A percentile compares a stretch with the other conserved stretches of the same genome.
Conservation (phyloP, 2,329 filamentous ascomycete species). For the Scolecobasidium constrictum region DNA sequence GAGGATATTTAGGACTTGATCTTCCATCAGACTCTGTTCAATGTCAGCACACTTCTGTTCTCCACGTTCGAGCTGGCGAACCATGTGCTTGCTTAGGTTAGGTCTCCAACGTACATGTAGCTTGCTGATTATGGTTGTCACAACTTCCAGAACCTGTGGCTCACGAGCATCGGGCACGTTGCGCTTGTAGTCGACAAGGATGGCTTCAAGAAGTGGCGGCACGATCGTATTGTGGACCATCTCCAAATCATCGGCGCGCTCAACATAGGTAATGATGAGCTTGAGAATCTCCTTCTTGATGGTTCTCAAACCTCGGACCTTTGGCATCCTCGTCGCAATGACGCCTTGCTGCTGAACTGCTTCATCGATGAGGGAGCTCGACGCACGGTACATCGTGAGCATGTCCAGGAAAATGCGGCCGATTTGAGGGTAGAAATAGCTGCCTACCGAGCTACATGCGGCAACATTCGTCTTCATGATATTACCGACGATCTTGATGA, state of each 20-base stretch:
- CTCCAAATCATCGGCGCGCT: slow-evolving; percentile 92
- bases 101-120: slow-evolving; percentile 70
- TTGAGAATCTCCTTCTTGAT: slow-evolving; percentile 99
- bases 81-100: slow-evolving; percentile 40
- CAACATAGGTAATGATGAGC: slow-evolving; percentile 94
- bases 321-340: slow-evolving; percentile 94
- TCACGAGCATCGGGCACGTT: slow-evolving; percentile 94
- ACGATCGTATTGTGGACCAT: slow-evolving; percentile 91
- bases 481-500: slow-evolving; percentile 97
- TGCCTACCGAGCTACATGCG: slow-evolving; percentile 91
- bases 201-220: slow-evolving; percentile 86
- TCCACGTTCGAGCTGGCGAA: slow-evolving; percentile 11
- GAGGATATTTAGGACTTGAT: slow-evolving; percentile 95
- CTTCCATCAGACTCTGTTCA: slow-evolving; percentile 79
- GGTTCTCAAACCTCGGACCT: slow-evolving; percentile 84
- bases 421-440: slow-evolving; percentile 97
- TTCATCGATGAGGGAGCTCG: slow-evolving; percentile 92
- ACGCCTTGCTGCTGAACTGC: slow-evolving; percentile 79
- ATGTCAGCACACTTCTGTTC: slow-evolving; percentile 15
- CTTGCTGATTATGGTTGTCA: slow-evolving; percentile 95
- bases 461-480: slow-evolving; percentile 99
- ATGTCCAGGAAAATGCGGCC: slow-evolving; percentile 97
- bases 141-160: slow-evolving; percentile 91
- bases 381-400: slow-evolving; percentile 97
- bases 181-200: slow-evolving; percentile 90